Evolutionary conservation across 2,329 filamentous ascomycete genomes (phyloP).

Genomic region (Lasiodiplodia citricola): DNA sequence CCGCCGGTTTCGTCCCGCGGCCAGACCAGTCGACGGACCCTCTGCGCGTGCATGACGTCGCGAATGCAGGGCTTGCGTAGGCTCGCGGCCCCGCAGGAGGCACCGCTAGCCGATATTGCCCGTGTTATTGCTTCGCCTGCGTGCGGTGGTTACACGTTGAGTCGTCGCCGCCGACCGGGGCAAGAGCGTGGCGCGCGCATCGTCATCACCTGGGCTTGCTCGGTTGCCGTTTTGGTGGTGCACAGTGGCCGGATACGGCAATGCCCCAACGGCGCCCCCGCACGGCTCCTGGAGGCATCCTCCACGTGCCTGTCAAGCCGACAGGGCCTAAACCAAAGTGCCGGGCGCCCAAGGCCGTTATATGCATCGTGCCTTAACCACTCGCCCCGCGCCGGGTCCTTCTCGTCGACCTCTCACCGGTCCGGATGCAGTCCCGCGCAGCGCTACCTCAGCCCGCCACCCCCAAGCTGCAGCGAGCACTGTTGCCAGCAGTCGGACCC

Average conservation of each 20-base stretch:
- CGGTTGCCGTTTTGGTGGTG: not conserved
- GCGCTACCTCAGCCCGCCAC: not conserved
- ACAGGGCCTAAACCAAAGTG: conserved; percentile 21
- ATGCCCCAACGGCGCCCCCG: conserved; percentile 20
- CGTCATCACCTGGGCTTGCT: not conserved
- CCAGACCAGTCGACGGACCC: not conserved
- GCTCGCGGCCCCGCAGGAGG: not conserved
- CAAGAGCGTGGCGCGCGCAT: not conserved
- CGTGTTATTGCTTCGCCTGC: not conserved
- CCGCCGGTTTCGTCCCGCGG: not conserved
- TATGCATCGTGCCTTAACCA: conserved; percentile 4
- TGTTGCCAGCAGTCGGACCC: not conserved
- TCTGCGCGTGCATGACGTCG: not conserved
- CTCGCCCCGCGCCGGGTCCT: not conserved
- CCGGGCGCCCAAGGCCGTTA: conserved; percentile 6
- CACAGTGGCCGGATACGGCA: conserved; percentile 2
- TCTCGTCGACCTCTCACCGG: not conserved
- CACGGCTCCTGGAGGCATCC: conserved; percentile 11
- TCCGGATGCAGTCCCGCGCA: not conserved
- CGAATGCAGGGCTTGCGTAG: not conserved
- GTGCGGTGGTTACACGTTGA: too few relatives aligned
- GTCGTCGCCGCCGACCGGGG: too few relatives aligned
- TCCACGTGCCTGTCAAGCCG: conserved; percentile 15
- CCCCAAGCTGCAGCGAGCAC: not conserved
- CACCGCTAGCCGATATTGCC: not conserved